Base-by-base conservation (phyloP, 225 moss, liverwort and hornwort genomes). In the Asterella californica region DNA sequence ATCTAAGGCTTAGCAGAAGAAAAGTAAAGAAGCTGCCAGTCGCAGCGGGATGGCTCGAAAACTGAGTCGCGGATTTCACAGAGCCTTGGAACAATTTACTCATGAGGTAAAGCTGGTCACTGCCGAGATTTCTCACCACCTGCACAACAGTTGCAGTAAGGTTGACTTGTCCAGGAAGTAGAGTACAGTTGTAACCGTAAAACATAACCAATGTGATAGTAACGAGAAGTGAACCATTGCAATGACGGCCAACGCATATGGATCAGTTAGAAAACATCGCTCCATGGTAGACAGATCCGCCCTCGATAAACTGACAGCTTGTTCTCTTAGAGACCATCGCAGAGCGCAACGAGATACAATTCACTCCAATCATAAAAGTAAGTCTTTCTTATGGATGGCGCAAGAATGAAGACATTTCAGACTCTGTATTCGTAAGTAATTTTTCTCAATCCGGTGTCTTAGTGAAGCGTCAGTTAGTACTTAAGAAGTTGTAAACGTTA, bases 11-110 rank as follows among this genome's bases (percentile, higher is more conserved):
- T 78, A 94, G 81, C 62, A 91, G 79, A 81, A 94, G 80, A 79
- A 92, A 90, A 54, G 92, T 91, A 74, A 94, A 94, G 79, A 94
- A 91, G 64, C 88, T 87, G 78, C 94, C 94, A 71, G 83, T 88
- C 54, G 94, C 94, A 70, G 90, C 94, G 50, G 94, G 94, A 81
- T 94, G 94, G 50, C 81, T 86, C 76, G 90, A 91, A 69, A 94
- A 90, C 60, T 92, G 94, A 81, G 83, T 74, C 68, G 86, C 81
- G 48, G 84, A 83, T 81, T 85, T 89, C 24, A 94, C 83, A 74
- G 90, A 90, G 70, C 92, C 94, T 90, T 94, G 88, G 81, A 92
- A 86, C 75, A 94, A 84, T 69, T 91, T 89, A 79, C 84, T 84
- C 78, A 92, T 87, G 52, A 92, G 86, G 72, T 91, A 79, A 79